Evolutionary conservation across 148 eudicot species (phyloP).

Genomic region (Silene conica): DNA sequence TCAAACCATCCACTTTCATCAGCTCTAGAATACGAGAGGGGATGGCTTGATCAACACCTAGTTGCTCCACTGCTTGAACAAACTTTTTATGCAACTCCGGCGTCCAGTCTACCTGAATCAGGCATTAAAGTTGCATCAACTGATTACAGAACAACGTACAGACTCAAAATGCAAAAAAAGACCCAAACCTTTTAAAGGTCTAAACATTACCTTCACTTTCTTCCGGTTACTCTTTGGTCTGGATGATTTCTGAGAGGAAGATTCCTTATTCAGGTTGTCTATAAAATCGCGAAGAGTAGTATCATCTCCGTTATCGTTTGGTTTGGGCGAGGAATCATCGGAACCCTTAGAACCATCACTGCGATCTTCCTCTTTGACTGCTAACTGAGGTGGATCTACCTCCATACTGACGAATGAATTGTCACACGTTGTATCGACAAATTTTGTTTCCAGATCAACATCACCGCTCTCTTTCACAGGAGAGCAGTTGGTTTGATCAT

Average conservation of each 20-base stretch:
- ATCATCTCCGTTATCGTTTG: conserved; percentile 24
- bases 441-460: conserved; percentile 63
- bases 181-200: too few relatives aligned
- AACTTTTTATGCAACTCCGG: conserved; percentile 71
- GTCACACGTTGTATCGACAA: conserved; percentile 53
- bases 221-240: conserved; percentile 44
- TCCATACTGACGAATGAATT: conserved; percentile 32
- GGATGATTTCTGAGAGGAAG: conserved; percentile 25
- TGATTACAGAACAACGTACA: background rate
- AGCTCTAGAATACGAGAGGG: conserved; percentile 80
- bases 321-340: conserved; percentile 12
- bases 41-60: conserved; percentile 84
- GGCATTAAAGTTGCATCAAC: background rate
- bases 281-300: conserved; percentile 15
- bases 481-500: conserved; percentile 46
- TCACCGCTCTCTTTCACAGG: conserved; percentile 45
- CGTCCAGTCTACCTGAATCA: conserved; percentile 78
- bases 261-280: conserved; percentile 30
- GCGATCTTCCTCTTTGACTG: conserved; percentile 35
- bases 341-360: conserved; percentile 28
- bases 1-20: conserved; percentile 81
- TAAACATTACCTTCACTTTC: conserved; percentile 50
- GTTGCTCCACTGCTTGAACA: conserved; percentile 78
- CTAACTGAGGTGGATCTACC: conserved; percentile 31
- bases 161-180: background rate